Percentiles rank a stretch among this genome's conserved stretches.
Conservation (phyloP, 164 flowering plant genomes). For the Nelumbo lutea region DNA sequence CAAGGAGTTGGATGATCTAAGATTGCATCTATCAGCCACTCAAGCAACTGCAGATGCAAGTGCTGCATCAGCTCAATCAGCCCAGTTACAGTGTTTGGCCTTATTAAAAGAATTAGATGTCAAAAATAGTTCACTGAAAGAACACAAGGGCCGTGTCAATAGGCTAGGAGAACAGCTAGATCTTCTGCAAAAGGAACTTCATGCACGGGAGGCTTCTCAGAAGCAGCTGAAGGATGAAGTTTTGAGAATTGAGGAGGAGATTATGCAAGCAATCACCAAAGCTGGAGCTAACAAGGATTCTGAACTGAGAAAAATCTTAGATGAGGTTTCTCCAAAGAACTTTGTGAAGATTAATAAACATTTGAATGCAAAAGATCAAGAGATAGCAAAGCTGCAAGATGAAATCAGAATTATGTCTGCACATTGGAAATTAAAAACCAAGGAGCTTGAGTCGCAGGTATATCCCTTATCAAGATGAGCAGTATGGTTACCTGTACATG, state of each 20-base stretch:
- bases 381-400: conserved; percentile 70
- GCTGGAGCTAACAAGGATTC: conserved; percentile 65
- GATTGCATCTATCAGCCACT: conserved; percentile 52
- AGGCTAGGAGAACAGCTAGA: conserved; percentile 74
- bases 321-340: conserved; percentile 75
- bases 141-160: conserved; percentile 68
- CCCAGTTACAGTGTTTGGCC: conserved; percentile 60
- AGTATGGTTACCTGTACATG: no score
- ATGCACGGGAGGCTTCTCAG: conserved; percentile 73
- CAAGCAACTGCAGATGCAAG: conserved; percentile 73
- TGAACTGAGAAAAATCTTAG: conserved; percentile 61
- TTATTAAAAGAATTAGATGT: conserved; percentile 65
- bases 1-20: conserved; percentile 57
- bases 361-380: conserved; percentile 72
- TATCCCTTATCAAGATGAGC: not conserved
- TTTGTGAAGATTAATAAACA: conserved; percentile 70
- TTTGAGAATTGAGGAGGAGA: conserved; percentile 68
- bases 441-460: conserved; percentile 88
- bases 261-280: conserved; percentile 67
- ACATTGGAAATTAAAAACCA: conserved; percentile 82
- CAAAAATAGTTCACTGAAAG: conserved; percentile 53
- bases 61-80: conserved; percentile 72
- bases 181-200: conserved; percentile 71
- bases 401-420: conserved; percentile 80
- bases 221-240: conserved; percentile 85